Evolutionary conservation across 2,329 filamentous ascomycete genomes (phyloP).

Genomic region (Diaporthe vexans): DNA sequence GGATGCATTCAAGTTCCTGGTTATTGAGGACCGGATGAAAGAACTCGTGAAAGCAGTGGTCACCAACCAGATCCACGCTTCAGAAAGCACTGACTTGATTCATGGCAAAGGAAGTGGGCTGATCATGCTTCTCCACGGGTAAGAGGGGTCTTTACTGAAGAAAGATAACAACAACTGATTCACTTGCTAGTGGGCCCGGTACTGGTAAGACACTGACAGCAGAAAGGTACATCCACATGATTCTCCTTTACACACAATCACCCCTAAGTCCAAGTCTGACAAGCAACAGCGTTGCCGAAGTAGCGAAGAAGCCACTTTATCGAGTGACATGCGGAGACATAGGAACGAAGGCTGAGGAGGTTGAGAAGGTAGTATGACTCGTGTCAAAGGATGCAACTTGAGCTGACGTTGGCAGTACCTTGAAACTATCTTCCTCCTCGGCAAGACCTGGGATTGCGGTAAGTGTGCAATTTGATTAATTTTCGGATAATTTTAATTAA

Average conservation of each 20-base stretch:
- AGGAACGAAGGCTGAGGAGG: neutral
- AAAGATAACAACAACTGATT: neutral
- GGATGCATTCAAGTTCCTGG: neutral
- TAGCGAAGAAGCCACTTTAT: neutral
- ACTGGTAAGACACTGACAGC: neutral
- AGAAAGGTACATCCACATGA: neutral
- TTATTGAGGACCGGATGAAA: neutral
- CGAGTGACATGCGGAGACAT: neutral
- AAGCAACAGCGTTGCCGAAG: neutral
- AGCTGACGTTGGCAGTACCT: neutral
- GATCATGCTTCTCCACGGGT: neutral
- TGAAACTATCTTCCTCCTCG: neutral
- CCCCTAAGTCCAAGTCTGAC: neutral
- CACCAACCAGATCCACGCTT: neutral
- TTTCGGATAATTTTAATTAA: neutral
- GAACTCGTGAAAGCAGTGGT: neutral
- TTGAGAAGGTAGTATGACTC: neutral
- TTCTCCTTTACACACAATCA: neutral
- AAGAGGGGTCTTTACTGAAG: neutral
- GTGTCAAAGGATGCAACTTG: neutral
- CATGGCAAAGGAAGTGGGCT: neutral
- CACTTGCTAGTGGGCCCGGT: neutral
- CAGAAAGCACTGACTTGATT: neutral
- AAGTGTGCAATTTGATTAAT: neutral
- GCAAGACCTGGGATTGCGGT: constrained; percentile 1